Percentiles rank a stretch among this genome's conserved stretches.
These are phyloP conservation scores for Sporothrix brasiliensis DNA, from an alignment of 2,329 filamentous ascomycete genomes.

Conservation along the genomic window DNA sequence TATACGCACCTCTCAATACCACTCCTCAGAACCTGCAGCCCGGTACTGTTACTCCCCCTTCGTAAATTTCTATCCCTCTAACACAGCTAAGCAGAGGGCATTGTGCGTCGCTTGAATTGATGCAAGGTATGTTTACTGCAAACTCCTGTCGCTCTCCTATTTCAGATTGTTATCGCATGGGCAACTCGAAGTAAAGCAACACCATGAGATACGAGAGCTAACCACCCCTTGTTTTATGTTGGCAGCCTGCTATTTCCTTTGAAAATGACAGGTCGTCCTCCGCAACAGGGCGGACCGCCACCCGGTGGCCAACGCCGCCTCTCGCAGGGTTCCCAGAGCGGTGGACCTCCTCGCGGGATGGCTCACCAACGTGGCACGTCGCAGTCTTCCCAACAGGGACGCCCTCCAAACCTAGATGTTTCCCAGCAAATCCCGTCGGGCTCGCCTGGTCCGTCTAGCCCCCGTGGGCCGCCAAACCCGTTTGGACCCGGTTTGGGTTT, in stretches of 20 bases:
- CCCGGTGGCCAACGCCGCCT: constrained; percentile 23
- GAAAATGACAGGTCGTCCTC: neutral
- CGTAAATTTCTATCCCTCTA: too few relatives aligned
- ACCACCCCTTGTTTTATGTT: neutral
- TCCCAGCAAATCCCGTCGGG: neutral
- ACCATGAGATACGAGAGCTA: neutral
- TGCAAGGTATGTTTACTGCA: neutral
- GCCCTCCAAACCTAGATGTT: constrained; percentile 16
- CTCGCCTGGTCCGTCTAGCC: constrained; percentile 21
- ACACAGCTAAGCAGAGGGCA: too few relatives aligned
- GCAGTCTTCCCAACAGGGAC: constrained; percentile 10
- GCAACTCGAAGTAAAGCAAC: neutral
- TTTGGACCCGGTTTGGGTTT: constrained; percentile 44
- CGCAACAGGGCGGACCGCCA: neutral
- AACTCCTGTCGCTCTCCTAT: too few relatives aligned
- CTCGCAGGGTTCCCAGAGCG: constrained; percentile 28
- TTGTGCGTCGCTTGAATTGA: neutral
- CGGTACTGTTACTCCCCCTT: neutral
- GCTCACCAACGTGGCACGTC: constrained; percentile 14
- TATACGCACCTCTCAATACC: neutral
- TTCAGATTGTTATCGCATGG: neutral
- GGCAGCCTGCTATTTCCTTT: too few relatives aligned
- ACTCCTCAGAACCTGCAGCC: neutral
- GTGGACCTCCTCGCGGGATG: constrained; percentile 25
- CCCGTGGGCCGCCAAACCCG: neutral